Evolutionary conservation across 1,284 basidiomycete species (phyloP).

Genomic region (Fomitopsis schrenkii): DNA sequence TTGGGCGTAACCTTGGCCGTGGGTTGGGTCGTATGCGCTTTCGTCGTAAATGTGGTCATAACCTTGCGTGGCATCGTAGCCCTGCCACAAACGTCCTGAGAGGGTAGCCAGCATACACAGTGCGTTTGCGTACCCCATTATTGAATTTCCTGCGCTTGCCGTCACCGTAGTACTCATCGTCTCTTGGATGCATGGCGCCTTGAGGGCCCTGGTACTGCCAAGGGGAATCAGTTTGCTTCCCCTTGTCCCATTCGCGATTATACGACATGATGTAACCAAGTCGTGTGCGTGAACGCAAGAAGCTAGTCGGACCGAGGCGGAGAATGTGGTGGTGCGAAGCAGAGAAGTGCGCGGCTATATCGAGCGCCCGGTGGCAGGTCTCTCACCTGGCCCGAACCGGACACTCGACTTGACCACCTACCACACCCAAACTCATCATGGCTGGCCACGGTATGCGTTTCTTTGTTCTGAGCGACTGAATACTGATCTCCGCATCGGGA

Average conservation of each 20-base stretch:
- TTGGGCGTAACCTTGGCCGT: conserved; percentile 33
- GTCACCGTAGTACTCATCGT: conserved; percentile 65
- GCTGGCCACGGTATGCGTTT: conserved; percentile 37
- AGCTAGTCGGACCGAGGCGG: not conserved
- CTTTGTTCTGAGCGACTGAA: not conserved
- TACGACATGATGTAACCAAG: conserved; percentile 49
- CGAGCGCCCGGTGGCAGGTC: not conserved
- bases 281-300: not conserved
- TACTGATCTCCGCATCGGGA: not conserved
- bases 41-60: conserved; percentile 40
- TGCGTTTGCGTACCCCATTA: conserved; percentile 51
- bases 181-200: conserved; percentile 46
- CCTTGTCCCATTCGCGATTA: conserved; percentile 79
- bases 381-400: not conserved
- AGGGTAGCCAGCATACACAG: not conserved
- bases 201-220: conserved; percentile 39
- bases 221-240: conserved; percentile 39
- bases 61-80: conserved; percentile 41
- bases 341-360: conserved; percentile 5
- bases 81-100: conserved; percentile 31
- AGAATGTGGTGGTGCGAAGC: conserved; percentile 15
- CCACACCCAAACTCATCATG: conserved; percentile 31
- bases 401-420: not conserved
- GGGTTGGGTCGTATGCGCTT: conserved; percentile 29
- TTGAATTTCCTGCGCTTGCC: conserved; percentile 77